Base-by-base conservation (phyloP, 345 rosid genomes). In the Sisymbrium irio region DNA sequence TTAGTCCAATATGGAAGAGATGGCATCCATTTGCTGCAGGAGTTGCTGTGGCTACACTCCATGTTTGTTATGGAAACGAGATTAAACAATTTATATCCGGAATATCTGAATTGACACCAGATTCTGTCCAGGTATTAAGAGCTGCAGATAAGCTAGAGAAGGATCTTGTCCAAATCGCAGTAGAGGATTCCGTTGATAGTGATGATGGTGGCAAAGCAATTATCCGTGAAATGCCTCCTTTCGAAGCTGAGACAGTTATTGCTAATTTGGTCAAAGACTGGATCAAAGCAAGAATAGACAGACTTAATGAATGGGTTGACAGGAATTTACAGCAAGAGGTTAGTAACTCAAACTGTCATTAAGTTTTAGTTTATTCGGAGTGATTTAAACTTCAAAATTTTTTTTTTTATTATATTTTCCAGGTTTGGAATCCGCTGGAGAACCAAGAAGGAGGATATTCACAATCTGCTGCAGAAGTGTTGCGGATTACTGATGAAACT, bases 1-100 rank as follows among this genome's bases (percentile, higher is more conserved):
- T 87, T 60, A 92, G 99, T 83, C 94, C 98, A 17, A 84, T 95
- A 83, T 81, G 89, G 79, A 92, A 95, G 89, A 87, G 83, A 75
- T 92, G 99, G 99, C 99, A 95, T 79, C 98, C 99, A 53, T 85
- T 95, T 69, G 88, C 99, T 13, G 99, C 99, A 19, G 98, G 99
- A 47, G 92, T 95, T 46, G 98, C 99, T 53, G 96, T 92, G 73
- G 99, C 99, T 71, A 95, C 98, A 14, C 96, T 95, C 60, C 99
- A 95, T 82, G 87, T 83, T 72, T 95, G 99, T 73, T 95, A 88
- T 55, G 96, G 97, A 60, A 95, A 90, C 59, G 99, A 95, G 85
- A 81, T 95, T 61, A 90, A 88, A 74, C 98, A 95, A 78, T 95
- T 95, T 47, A 82, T 87, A 40, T 84, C 89, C 3, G 88, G 96